These are phyloP conservation scores for Fraxinus cuspidata DNA, from an alignment of 257 asterid species.

Conservation along the genomic window DNA sequence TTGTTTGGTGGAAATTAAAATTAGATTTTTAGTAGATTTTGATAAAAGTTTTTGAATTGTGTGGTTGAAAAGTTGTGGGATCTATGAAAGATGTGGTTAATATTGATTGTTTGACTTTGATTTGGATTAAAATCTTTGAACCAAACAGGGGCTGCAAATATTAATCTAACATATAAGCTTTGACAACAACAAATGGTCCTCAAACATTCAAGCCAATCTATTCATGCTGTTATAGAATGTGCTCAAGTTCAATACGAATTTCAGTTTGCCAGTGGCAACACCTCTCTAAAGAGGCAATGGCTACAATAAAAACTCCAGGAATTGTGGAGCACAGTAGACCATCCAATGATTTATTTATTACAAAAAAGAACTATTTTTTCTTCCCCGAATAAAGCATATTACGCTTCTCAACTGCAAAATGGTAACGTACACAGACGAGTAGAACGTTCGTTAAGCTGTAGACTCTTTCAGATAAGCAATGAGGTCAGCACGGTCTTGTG, in stretches of 20 bases:
- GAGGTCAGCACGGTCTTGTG: slow-evolving; percentile 84
- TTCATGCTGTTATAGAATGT: neutral
- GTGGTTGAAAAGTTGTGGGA: too few relatives aligned
- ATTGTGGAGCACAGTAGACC: neutral
- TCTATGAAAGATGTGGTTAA: too few relatives aligned
- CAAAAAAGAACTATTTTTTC: slow-evolving; percentile 8
- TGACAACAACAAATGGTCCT: neutral
- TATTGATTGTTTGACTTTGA: too few relatives aligned
- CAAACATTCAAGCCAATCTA: too few relatives aligned
- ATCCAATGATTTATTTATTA: slow-evolving; percentile 29
- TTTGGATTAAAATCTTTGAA: too few relatives aligned
- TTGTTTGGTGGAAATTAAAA: too few relatives aligned
- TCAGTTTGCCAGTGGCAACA: slow-evolving; percentile 23
- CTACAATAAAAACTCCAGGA: slow-evolving; percentile 13
- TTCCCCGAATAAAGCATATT: slow-evolving; percentile 8
- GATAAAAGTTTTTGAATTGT: too few relatives aligned
- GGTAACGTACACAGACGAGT: neutral
- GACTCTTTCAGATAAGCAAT: slow-evolving; percentile 75
- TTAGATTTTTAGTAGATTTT: too few relatives aligned
- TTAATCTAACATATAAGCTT: neutral
- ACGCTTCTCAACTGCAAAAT: slow-evolving; percentile 38
- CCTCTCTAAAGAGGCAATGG: slow-evolving; percentile 27
- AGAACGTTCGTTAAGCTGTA: slow-evolving; percentile 31
- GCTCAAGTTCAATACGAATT: slow-evolving; percentile 20
- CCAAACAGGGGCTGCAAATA: too few relatives aligned